A percentile compares a stretch with the other conserved stretches of the same genome.
These are phyloP conservation scores for Metschnikowia sp. DNA, from an alignment of 805 yeast species.

Conservation along the genomic window DNA sequence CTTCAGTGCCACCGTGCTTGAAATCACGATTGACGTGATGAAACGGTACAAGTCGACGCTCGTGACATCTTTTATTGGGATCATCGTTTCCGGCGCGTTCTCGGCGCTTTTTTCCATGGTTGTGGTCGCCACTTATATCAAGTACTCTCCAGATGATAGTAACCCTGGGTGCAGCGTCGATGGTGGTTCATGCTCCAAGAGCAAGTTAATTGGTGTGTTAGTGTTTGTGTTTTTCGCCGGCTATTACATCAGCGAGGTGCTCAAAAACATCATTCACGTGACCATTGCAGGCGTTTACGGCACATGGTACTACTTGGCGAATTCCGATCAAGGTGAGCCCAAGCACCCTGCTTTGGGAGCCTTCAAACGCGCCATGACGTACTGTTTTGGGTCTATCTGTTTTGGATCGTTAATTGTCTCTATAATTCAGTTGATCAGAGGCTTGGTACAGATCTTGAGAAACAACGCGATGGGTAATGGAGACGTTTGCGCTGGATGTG, in stretches of 20 bases:
- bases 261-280: conserved; percentile 76
- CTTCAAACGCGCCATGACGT: conserved; percentile 73
- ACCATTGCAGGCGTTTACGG: conserved; percentile 84
- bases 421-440: conserved; percentile 63
- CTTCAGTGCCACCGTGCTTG: conserved; percentile 65
- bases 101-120: conserved; percentile 63
- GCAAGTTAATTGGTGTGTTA: conserved; percentile 64
- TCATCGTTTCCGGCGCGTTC: conserved; percentile 57
- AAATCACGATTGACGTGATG: conserved; percentile 76
- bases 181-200: conserved; percentile 52
- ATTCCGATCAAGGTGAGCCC: conserved; percentile 77
- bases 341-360: conserved; percentile 77
- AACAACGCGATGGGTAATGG: conserved; percentile 51
- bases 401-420: conserved; percentile 78
- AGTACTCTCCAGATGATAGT: conserved; percentile 55
- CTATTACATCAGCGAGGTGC: conserved; percentile 76
- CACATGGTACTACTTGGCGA: conserved; percentile 82
- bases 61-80: conserved; percentile 57
- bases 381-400: conserved; percentile 86
- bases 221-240: conserved; percentile 81
- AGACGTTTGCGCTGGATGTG: conserved; percentile 50
- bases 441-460: conserved; percentile 49
- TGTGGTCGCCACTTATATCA: conserved; percentile 73
- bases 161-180: conserved; percentile 54
- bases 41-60: conserved; percentile 67